Percentiles rank a stretch among this genome's conserved stretches.
Evolutionary conservation across 139 green algal species (phyloP).

Genomic region (Marvania coccoides): DNA sequence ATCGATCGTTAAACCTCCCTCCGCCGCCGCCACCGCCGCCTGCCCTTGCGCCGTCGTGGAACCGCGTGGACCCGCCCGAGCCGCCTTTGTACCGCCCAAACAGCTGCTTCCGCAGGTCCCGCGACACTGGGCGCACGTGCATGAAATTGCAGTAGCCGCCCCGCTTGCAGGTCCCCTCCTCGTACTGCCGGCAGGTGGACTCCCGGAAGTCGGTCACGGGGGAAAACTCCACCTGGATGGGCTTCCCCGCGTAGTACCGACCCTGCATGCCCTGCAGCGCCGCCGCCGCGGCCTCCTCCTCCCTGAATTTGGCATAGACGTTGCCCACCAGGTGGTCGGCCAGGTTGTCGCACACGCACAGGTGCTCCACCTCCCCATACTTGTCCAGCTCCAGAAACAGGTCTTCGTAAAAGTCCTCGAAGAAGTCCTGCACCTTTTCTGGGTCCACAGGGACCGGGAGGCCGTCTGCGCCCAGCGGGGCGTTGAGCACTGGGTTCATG

Average conservation of each 20-base stretch:
- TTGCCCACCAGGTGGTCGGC: slow-evolving; percentile 96
- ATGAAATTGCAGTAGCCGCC: slow-evolving; percentile 99
- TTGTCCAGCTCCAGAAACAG: slow-evolving; percentile 93
- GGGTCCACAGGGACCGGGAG: slow-evolving; percentile 75
- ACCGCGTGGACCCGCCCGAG: slow-evolving; percentile 22
- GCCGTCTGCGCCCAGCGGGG: slow-evolving; percentile 73
- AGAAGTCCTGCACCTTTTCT: slow-evolving; percentile 80
- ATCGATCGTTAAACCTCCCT: slow-evolving; percentile 7
- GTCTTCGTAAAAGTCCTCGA: slow-evolving; percentile 98
- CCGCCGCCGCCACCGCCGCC: slow-evolving; percentile 16
- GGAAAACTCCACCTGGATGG: slow-evolving; percentile 90
- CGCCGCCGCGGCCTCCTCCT: slow-evolving; percentile 72
- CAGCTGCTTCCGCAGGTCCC: slow-evolving; percentile 34
- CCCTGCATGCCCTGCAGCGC: slow-evolving; percentile 58
- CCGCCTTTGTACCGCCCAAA: slow-evolving; percentile 76
- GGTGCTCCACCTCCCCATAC: slow-evolving; percentile 89
- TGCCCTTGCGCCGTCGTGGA: neutral
- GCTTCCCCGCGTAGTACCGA: slow-evolving; percentile 82
- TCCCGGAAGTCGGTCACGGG: slow-evolving; percentile 98
- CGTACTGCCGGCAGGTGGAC: slow-evolving; percentile 92
- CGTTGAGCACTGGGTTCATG: slow-evolving; percentile 83
- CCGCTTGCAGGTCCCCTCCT: slow-evolving; percentile 94
- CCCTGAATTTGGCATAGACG: slow-evolving; percentile 91
- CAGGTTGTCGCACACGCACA: slow-evolving; percentile 98
- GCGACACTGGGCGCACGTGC: slow-evolving; percentile 90